A percentile compares a stretch with the other conserved stretches of the same genome.
Conservation (phyloP, 2,329 filamentous ascomycete genomes). For the Neonectria ditissima region DNA sequence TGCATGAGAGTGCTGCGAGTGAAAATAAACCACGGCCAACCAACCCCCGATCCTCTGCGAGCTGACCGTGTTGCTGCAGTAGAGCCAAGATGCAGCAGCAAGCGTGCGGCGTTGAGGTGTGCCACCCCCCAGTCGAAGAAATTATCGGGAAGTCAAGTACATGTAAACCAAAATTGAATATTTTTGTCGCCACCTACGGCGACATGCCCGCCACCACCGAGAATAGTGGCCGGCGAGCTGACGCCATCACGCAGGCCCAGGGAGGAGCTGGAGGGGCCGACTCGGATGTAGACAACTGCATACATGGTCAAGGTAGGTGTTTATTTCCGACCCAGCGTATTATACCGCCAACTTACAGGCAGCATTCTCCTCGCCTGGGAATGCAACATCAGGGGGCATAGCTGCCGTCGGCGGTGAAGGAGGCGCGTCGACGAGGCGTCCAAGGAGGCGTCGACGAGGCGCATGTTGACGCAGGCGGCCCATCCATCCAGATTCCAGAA, state of each 20-base stretch:
- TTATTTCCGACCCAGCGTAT: too few relatives aligned
- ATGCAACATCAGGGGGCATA: background rate
- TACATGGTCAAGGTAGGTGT: background rate
- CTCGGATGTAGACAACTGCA: background rate
- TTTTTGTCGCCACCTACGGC: constrained; percentile 23
- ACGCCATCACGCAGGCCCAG: constrained; percentile 5
- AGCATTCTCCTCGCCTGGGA: too few relatives aligned
- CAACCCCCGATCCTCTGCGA: background rate
- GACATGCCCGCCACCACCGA: constrained; percentile 26
- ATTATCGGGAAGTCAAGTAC: background rate
- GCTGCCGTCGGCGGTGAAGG: background rate
- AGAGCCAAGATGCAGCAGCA: background rate
- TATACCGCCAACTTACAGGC: too few relatives aligned
- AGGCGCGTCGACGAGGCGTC: background rate
- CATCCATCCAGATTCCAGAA: constrained; percentile 23
- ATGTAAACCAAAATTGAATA: background rate
- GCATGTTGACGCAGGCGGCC: background rate
- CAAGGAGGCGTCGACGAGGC: constrained; percentile 7
- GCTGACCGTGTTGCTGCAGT: background rate
- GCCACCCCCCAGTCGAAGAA: background rate
- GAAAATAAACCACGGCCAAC: background rate
- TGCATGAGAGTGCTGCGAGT: constrained; percentile 8
- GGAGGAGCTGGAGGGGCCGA: background rate
- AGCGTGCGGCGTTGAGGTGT: background rate
- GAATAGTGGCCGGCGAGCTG: background rate